Conservation (phyloP, 1,139 yeast species). For the Taphrina sp. region DNA sequence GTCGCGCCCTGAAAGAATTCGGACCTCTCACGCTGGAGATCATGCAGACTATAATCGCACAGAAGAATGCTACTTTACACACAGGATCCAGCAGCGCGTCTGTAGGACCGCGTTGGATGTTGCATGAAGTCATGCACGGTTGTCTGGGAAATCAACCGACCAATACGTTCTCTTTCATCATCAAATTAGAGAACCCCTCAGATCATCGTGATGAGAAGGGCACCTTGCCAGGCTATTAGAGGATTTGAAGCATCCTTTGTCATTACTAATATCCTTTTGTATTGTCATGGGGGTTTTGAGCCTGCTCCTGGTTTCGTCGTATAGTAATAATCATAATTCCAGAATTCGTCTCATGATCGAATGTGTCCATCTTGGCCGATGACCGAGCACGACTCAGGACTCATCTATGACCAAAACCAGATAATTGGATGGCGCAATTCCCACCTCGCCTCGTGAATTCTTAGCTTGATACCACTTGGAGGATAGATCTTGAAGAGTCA, state of each 20-base stretch:
- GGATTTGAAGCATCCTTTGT: neutral
- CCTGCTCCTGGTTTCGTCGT: too few relatives aligned
- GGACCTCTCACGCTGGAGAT: slow-evolving; percentile 12
- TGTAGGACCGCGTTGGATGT: neutral
- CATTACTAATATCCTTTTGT: too few relatives aligned
- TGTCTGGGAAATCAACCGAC: slow-evolving; percentile 8
- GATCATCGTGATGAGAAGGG: neutral
- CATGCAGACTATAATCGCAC: slow-evolving; percentile 10
- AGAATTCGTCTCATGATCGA: neutral
- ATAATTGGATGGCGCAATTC: slow-evolving; percentile 94
- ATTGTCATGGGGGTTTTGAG: too few relatives aligned
- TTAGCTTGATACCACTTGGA: slow-evolving; percentile 99
- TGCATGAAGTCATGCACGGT: slow-evolving; percentile 21
- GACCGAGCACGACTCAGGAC: neutral
- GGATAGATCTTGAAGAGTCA: slow-evolving; percentile 82
- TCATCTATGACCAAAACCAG: slow-evolving; percentile 45
- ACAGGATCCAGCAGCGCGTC: neutral
- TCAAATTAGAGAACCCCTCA: neutral
- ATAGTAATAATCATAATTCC: too few relatives aligned
- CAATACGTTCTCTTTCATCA: slow-evolving; percentile 16
- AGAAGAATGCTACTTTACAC: neutral
- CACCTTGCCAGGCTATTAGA: slow-evolving; percentile 3
- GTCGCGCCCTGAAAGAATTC: slow-evolving; percentile 18
- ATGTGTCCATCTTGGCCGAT: too few relatives aligned
- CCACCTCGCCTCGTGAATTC: slow-evolving; percentile 84